A percentile compares a stretch with the other conserved stretches of the same genome.
These are phyloP conservation scores for Saccharomycopsis phalli DNA, from an alignment of 1,139 yeast species.

Conservation along the genomic window DNA sequence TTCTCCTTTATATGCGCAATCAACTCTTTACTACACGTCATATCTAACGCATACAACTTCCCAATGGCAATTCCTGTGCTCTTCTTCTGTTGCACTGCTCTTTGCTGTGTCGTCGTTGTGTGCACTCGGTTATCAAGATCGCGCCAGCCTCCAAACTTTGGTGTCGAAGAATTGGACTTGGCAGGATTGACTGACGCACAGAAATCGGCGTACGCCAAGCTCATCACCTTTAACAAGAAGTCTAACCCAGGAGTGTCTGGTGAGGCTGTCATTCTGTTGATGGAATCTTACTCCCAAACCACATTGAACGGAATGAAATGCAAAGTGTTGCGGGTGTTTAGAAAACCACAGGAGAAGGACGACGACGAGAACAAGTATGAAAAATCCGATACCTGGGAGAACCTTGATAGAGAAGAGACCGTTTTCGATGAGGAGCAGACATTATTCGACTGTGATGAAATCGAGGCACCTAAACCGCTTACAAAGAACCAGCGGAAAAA, in stretches of 20 bases:
- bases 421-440: slow-evolving; percentile 25
- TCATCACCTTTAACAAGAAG: slow-evolving; percentile 30
- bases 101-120: slow-evolving; percentile 19
- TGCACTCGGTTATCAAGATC: slow-evolving; percentile 21
- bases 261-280: slow-evolving; percentile 31
- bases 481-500: background rate
- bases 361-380: slow-evolving; percentile 22
- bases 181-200: slow-evolving; percentile 27
- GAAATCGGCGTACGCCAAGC: slow-evolving; percentile 31
- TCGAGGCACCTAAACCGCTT: too few species aligned
- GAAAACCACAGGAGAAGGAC: slow-evolving; percentile 14
- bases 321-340: slow-evolving; percentile 32
- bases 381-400: slow-evolving; percentile 30
- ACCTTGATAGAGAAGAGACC: slow-evolving; percentile 28
- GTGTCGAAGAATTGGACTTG: slow-evolving; percentile 32
- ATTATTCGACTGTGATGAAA: slow-evolving; percentile 13
- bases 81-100: slow-evolving; percentile 1
- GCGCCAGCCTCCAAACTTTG: slow-evolving; percentile 26
- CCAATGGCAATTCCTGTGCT: too few species aligned
- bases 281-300: slow-evolving; percentile 31
- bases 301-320: slow-evolving; percentile 30
- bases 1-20: too few species aligned
- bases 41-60: too few species aligned
- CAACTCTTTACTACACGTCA: too few species aligned
- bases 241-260: slow-evolving; percentile 34